phyloP scores from a whole-genome alignment of 2,329 filamentous ascomycete genomes.

The Fusarium fujikuroi region DNA sequence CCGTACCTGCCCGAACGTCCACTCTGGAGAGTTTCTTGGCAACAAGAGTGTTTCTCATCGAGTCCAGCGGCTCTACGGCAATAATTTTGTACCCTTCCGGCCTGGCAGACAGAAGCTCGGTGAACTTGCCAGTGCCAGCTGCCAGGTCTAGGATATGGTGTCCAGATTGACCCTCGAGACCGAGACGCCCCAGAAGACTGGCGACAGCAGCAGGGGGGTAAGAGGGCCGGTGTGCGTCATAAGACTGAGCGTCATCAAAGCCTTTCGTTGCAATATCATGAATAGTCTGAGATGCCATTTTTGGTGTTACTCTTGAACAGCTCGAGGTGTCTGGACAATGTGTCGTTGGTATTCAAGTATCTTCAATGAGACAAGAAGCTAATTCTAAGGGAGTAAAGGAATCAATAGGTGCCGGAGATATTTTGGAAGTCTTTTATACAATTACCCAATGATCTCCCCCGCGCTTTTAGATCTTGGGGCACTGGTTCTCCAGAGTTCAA shows the following conservation, averaged over 20 bases:
- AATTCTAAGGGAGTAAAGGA: neutral
- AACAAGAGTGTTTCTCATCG: conserved; percentile 71
- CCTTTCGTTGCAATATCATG: conserved; percentile 65
- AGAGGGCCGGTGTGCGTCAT: conserved; percentile 75
- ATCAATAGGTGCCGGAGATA: neutral
- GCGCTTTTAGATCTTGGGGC: conserved; percentile 2
- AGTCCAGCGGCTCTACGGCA: conserved; percentile 71
- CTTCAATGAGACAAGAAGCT: neutral
- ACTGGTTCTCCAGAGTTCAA: conserved; percentile 5
- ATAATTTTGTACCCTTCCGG: conserved; percentile 69
- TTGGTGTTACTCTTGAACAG: neutral
- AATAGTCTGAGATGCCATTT: conserved; percentile 53
- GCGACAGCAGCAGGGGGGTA: conserved; percentile 70
- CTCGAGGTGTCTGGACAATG: conserved; percentile 6
- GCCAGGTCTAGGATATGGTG: conserved; percentile 71
- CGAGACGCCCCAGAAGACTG: conserved; percentile 65
- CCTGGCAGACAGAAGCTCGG: conserved; percentile 67
- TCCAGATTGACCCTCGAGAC: conserved; percentile 57
- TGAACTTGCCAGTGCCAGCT: conserved; percentile 78
- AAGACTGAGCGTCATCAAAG: conserved; percentile 71
- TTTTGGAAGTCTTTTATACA: conserved; percentile 33
- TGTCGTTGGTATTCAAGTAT: neutral
- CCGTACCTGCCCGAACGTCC: conserved; percentile 66
- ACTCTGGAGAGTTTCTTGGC: conserved; percentile 68
- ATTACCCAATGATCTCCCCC: conserved; percentile 22